Evolutionary conservation across 805 yeast genomes (phyloP), one percentile per base, ranked within the genome.

Genomic region (Kodamaea leandrae): DNA sequence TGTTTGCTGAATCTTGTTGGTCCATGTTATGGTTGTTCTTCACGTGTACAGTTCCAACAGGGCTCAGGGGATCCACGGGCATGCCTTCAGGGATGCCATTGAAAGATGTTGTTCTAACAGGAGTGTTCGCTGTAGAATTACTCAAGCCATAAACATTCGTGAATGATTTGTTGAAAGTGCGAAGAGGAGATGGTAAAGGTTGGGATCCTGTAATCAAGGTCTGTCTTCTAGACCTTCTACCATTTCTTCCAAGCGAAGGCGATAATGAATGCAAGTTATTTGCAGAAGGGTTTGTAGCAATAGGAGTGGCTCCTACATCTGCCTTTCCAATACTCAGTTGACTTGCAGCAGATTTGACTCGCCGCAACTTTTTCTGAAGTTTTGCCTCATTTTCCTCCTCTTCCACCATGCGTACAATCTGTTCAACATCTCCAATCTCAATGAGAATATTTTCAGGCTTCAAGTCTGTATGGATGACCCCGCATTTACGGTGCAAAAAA

Each of bases 201-300:
- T 89, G 96, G 0, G 96, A 87, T 0, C 96, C 96, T 0, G 95
- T 86, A 36, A 89, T 83, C 17, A 89, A 64, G 0, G 95, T 82
- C 48, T 80, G 82, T 28, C 91, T 66, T 54, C 95, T 74, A 24
- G 86, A 68, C 39, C 84, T 58, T 34, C 84, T 54, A 4, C 73
- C 74, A 45, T 66, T 66, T 29, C 74, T 49, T 4, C 72, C 72
- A 14, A 68, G 47, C 1, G 71, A 64, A 2, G 74, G 72, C 4
- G 71, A 60, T 13, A 68, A 47, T 1, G 70, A 64, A 3, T 72
- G 71, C 4, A 70, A 59, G 27, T 49, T 57, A 18, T 37, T 46
- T 14, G 43, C 28, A 35, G 32, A 23, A 3, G 23, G 19, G 13
- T 23, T 42, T 7, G 51, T 37, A 8, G 49, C 39, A 29, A 41